Conservation (phyloP, 2,329 filamentous ascomycete species). For the Bimuria novae-zelandiae region DNA sequence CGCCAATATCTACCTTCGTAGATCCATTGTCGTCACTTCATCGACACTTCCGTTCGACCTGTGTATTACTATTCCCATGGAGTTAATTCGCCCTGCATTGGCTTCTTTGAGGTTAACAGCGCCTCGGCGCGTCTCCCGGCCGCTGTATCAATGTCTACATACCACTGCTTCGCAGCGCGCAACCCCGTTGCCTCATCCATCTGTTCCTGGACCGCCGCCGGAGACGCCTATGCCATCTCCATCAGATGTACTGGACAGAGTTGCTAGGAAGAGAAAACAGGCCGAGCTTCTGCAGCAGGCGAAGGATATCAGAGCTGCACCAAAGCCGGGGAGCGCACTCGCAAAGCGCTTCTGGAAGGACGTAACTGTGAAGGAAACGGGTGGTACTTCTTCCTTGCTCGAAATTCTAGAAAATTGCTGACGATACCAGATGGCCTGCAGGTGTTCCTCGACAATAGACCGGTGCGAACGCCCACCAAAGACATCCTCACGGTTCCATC, state of each 20-base stretch:
- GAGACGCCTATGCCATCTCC: constrained; percentile 57
- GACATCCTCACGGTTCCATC: constrained; percentile 71
- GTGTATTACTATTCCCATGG: constrained; percentile 21
- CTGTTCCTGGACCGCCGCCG: constrained; percentile 64
- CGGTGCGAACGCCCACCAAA: constrained; percentile 78
- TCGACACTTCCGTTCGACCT: not conserved
- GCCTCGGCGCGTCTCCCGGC: constrained; percentile 21
- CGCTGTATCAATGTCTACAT: constrained; percentile 47
- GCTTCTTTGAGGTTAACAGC: constrained; percentile 23
- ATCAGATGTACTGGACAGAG: constrained; percentile 53
- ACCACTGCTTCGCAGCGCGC: constrained; percentile 52
- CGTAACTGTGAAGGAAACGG: constrained; percentile 66
- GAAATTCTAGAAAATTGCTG: constrained; percentile 6
- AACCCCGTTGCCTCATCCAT: constrained; percentile 61
- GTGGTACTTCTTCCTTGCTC: constrained; percentile 55
- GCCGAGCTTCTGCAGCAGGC: constrained; percentile 54
- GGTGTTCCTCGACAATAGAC: constrained; percentile 76
- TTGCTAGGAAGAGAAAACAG: constrained; percentile 56
- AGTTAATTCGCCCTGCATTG: constrained; percentile 36
- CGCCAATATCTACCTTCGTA: not conserved
- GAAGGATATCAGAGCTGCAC: constrained; percentile 48
- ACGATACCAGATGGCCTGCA: constrained; percentile 55
- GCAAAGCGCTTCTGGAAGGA: constrained; percentile 88
- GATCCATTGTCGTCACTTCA: not conserved
- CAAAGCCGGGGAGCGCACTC: constrained; percentile 55